Conservation (phyloP, 305 asterid species). For the Striga hermonthica region DNA sequence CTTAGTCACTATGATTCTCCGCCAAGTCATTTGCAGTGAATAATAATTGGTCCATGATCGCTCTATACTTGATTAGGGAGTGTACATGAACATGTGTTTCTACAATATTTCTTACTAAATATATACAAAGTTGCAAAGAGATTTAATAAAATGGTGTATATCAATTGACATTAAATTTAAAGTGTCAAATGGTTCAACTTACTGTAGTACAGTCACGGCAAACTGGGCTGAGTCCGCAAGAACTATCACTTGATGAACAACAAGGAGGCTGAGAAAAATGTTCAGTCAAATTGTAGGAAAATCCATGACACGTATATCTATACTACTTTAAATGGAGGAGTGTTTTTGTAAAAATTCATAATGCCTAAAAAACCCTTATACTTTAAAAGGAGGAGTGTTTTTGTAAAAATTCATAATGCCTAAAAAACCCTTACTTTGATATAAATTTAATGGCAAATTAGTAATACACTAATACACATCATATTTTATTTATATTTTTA, state of each 20-base stretch:
- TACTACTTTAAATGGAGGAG: no score
- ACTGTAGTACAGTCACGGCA: conserved; percentile 98
- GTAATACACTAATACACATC: no score
- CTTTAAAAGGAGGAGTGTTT: no score
- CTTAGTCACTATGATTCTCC: conserved; percentile 28
- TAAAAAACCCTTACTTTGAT: no score
- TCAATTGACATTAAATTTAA: background rate
- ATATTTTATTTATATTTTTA: no score
- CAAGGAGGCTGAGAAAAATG: conserved; percentile 82
- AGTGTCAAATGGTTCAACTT: conserved; percentile 27
- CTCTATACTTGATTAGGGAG: no score
- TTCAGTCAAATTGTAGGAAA: conserved; percentile 26
- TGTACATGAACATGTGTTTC: background rate
- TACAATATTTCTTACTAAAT: background rate
- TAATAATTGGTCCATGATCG: no score
- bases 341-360: no score
- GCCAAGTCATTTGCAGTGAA: background rate
- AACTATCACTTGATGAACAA: conserved; percentile 61
- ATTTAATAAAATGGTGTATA: background rate
- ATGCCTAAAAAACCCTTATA: no score
- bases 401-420: no score
- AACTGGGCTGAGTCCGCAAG: conserved; percentile 59
- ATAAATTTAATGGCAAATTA: no score
- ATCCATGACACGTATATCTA: conserved; percentile 1
- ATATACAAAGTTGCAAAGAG: background rate